Conservation (phyloP, 441 rosid genomes). For the Gossypium davidsonii region DNA sequence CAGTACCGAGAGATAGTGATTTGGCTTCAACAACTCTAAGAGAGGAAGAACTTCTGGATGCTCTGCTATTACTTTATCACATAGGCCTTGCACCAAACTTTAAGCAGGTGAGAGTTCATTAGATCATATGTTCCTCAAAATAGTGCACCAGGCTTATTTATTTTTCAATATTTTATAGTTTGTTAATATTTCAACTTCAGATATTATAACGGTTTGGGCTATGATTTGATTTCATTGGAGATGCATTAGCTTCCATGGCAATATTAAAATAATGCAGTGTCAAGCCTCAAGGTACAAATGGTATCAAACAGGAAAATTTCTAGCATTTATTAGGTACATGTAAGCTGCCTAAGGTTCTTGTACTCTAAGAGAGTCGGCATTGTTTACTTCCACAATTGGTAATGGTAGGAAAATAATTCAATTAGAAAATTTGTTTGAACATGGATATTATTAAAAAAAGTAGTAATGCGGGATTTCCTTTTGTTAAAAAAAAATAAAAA, state of each 20-base stretch:
- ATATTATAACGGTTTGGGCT: not conserved
- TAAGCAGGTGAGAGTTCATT: conserved; percentile 61
- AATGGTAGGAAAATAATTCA: not conserved
- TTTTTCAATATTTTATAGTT: not conserved
- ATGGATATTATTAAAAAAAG: not conserved
- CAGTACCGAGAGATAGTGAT: conserved; percentile 49
- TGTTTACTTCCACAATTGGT: not conserved
- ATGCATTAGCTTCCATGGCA: not conserved
- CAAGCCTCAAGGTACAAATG: not conserved
- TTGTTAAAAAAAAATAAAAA: not conserved
- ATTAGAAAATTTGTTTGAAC: not conserved
- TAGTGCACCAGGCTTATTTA: not conserved
- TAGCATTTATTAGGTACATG: not conserved
- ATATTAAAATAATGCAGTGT: not conserved
- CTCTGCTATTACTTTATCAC: conserved; percentile 72
- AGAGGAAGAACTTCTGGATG: conserved; percentile 92
- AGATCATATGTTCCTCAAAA: not conserved
- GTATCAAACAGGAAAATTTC: conserved; percentile 1
- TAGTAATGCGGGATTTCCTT: not conserved
- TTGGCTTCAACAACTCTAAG: conserved; percentile 60
- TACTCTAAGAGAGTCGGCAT: not conserved
- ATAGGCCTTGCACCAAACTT: conserved; percentile 89
- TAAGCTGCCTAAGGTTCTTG: not conserved
- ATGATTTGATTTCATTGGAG: not conserved
- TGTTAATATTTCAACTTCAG: not conserved